Evolutionary conservation across 1,284 basidiomycete genomes (phyloP), one percentile per base, ranked within the genome.

Genomic region (Trichosporon sp.): DNA sequence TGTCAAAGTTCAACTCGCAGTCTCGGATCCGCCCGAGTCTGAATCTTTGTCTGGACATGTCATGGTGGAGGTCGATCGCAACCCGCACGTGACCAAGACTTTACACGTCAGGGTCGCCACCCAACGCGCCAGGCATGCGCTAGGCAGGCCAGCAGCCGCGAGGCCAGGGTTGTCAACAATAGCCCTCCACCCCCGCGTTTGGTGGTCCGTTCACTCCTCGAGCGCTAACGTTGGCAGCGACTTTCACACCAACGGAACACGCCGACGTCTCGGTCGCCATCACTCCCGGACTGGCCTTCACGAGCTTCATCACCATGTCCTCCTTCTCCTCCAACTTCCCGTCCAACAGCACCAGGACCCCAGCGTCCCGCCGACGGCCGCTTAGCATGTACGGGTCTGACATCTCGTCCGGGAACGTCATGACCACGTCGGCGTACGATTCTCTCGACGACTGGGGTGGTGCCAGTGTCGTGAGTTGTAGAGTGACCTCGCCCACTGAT

Each of bases 401-500:
- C 29, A 18, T 60, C 15, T 60, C 56, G 15, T 60, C 56, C 56
- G 56, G 12, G 5, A 60, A 60, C 29, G 56, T 60, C 15, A 60
- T 60, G 56, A 60, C 56, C 3, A 60, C 27, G 27, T 60, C 56
- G 27, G 56, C 56, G 27, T 60, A 31, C 56, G 56, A 60, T 11
- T 60, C 56, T 13, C 56, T 60, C 29, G 56, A 60, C n/a, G 56
- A 60, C 29, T 60, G 56, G 56, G 56, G 56, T n/a, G 56, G 56
- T n/a, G 18, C 27, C 12, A 60, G 56, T 23, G 56, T 60, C 29
- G 56, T 60, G 29, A 7, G 56, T 32, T 23, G 4, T 8, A 29
- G 1, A 7, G 6, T n/a, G 6, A 5, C 15, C 2, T 6, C 56
- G 5, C 1, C 12, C n/a, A 29, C 56, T 60, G 13, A 60, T 18